Conservation (phyloP, 2,329 filamentous ascomycete genomes). For the Lithohypha guttulata region DNA sequence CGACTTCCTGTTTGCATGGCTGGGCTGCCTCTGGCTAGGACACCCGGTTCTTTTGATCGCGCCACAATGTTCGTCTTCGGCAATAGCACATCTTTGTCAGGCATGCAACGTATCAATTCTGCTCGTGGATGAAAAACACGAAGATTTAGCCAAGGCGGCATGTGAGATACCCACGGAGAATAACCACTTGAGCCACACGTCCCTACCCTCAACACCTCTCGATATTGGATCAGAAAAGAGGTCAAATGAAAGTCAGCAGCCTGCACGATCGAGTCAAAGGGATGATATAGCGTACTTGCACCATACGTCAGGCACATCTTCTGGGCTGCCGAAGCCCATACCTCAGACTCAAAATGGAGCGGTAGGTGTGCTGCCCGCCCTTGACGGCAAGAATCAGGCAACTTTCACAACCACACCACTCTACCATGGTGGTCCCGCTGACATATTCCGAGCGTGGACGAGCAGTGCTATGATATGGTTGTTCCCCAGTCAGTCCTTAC, state of each 20-base stretch:
- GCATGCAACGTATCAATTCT: slow-evolving; percentile 34
- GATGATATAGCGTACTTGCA: slow-evolving; percentile 46
- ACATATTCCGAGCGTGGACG: slow-evolving; percentile 52
- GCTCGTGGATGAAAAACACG: slow-evolving; percentile 34
- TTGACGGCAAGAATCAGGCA: slow-evolving; percentile 32
- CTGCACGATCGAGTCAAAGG: slow-evolving; percentile 17
- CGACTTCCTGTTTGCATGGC: slow-evolving; percentile 50
- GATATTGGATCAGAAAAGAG: too few species aligned
- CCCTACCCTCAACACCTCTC: too few species aligned
- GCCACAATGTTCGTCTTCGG: slow-evolving; percentile 37
- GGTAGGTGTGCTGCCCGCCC: slow-evolving; percentile 43
- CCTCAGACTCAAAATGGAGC: slow-evolving; percentile 46
- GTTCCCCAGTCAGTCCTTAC: slow-evolving; percentile 46
- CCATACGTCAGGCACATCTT: slow-evolving; percentile 56
- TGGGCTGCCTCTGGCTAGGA: slow-evolving; percentile 48
- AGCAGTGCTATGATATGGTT: slow-evolving; percentile 51
- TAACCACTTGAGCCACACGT: too few species aligned
- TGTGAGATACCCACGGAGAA: too few species aligned
- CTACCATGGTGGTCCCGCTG: slow-evolving; percentile 55
- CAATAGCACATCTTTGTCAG: slow-evolving; percentile 44
- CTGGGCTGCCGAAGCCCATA: slow-evolving; percentile 53
- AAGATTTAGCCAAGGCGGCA: slow-evolving; percentile 9
- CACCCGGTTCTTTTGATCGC: slow-evolving; percentile 48
- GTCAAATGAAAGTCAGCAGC: too few species aligned
- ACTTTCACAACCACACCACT: slow-evolving; percentile 57